These are phyloP conservation scores for Candida koratica DNA, from an alignment of 805 yeast genomes.

Conservation along the genomic window DNA sequence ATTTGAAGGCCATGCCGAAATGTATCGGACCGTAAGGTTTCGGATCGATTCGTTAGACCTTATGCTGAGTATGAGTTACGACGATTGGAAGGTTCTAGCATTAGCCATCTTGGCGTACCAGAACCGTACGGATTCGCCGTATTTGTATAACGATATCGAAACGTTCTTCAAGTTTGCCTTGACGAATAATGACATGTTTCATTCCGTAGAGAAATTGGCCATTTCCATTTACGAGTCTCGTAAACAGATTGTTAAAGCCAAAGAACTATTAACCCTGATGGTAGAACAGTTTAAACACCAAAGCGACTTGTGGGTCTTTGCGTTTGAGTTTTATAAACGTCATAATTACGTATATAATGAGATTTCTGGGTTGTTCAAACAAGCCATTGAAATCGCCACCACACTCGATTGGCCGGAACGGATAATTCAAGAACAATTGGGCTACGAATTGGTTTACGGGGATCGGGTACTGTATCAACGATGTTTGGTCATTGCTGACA, in stretches of 20 bases:
- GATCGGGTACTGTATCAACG: constrained; percentile 17
- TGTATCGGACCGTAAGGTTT: constrained; percentile 12
- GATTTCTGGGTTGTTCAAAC: constrained; percentile 25
- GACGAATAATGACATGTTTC: constrained; percentile 31
- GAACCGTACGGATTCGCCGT: constrained; percentile 3
- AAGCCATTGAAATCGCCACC: constrained; percentile 25
- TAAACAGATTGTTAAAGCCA: constrained; percentile 26
- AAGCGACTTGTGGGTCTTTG: constrained; percentile 47
- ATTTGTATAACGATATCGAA: constrained; percentile 19
- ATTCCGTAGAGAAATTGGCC: constrained; percentile 42
- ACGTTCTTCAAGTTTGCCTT: constrained; percentile 25
- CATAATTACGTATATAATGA: constrained; percentile 19
- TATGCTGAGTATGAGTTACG: constrained; percentile 19
- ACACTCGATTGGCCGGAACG: constrained; percentile 50
- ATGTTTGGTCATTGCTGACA: constrained; percentile 24
- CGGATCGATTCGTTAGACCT: constrained; percentile 16
- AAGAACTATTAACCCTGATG: constrained; percentile 20
- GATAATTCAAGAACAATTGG: constrained; percentile 41
- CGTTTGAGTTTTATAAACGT: constrained; percentile 37
- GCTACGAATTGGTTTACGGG: constrained; percentile 36
- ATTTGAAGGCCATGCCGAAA: constrained; percentile 12
- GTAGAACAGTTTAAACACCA: constrained; percentile 28
- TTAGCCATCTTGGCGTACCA: constrained; percentile 21
- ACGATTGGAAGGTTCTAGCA: constrained; percentile 33
- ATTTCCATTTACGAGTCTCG: constrained; percentile 30